A percentile compares a stretch with the other conserved stretches of the same genome.
These are phyloP conservation scores for Cryptosporidium ubiquitum DNA, from an alignment of 169 alveolate species.

Conservation along the genomic window DNA sequence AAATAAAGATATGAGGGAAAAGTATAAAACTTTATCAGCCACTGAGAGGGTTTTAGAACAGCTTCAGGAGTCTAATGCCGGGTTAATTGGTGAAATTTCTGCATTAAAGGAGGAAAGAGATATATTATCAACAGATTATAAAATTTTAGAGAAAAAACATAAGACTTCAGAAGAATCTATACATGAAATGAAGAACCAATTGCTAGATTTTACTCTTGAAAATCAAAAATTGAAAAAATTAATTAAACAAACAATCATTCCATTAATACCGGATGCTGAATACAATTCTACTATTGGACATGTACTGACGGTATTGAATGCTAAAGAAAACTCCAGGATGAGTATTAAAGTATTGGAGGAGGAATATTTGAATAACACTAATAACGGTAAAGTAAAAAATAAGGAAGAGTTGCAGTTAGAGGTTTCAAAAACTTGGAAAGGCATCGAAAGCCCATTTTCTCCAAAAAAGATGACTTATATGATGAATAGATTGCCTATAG, in stretches of 20 bases:
- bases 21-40: conserved; percentile 11
- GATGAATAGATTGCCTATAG: not conserved
- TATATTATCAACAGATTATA: conserved; percentile 32
- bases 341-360: conserved; percentile 41
- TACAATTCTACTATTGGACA: conserved; percentile 61
- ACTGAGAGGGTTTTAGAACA: conserved; percentile 59
- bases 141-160: conserved; percentile 19
- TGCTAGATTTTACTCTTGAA: conserved; percentile 68
- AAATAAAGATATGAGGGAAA: conserved; percentile 19
- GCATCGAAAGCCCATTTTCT: conserved; percentile 55
- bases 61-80: conserved; percentile 21
- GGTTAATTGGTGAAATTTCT: conserved; percentile 3
- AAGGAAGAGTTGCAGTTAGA: conserved; percentile 4
- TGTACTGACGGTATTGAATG: conserved; percentile 38
- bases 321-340: conserved; percentile 70
- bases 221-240: conserved; percentile 61
- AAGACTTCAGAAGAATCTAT: conserved; percentile 10
- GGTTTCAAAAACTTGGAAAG: conserved; percentile 29
- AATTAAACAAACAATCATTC: conserved; percentile 61
- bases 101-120: conserved; percentile 51
- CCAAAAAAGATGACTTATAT: conserved; percentile 2
- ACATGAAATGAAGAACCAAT: conserved; percentile 47
- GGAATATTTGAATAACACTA: conserved; percentile 16
- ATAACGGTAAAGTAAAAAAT: not conserved
- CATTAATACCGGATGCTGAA: conserved; percentile 46